Conservation (phyloP, 257 asterid species). For the Ilex asprella region DNA sequence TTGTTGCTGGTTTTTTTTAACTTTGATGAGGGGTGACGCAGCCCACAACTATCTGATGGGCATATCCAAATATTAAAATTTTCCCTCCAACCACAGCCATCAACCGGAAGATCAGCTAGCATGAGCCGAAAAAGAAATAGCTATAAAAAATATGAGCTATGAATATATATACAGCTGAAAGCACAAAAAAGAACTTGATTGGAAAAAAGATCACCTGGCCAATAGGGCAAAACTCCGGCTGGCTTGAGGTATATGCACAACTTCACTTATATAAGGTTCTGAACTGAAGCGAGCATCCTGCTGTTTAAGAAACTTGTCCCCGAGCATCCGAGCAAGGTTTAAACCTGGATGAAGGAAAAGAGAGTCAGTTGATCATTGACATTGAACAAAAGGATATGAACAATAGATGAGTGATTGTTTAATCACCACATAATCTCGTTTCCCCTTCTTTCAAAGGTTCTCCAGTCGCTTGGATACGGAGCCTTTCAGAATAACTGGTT, state of each 20-base stretch:
- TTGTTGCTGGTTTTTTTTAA: too few species aligned
- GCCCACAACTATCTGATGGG: too few species aligned
- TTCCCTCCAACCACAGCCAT: not conserved
- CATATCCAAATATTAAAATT: too few species aligned
- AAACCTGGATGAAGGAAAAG: slow-evolving; percentile 44
- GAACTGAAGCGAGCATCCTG: slow-evolving; percentile 85
- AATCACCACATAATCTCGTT: slow-evolving; percentile 81
- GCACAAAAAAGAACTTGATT: too few species aligned
- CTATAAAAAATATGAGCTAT: too few species aligned
- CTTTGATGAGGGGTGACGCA: too few species aligned
- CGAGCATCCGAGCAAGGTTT: slow-evolving; percentile 95
- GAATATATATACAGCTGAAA: too few species aligned
- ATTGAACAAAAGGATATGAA: not conserved
- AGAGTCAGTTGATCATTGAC: slow-evolving; percentile 11
- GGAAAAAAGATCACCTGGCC: slow-evolving; percentile 56
- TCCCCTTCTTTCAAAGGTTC: slow-evolving; percentile 88
- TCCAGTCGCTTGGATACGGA: slow-evolving; percentile 71
- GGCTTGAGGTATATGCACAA: slow-evolving; percentile 38
- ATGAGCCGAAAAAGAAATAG: not conserved
- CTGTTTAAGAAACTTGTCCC: slow-evolving; percentile 93
- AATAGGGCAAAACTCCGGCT: slow-evolving; percentile 59
- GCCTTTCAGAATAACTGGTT: slow-evolving; percentile 69
- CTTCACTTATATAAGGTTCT: slow-evolving; percentile 86
- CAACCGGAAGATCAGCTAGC: not conserved
- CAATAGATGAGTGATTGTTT: slow-evolving; percentile 5